Evolutionary conservation across 2,329 filamentous ascomycete genomes (phyloP).

Genomic region (Beauveria pseudobassiana): DNA sequence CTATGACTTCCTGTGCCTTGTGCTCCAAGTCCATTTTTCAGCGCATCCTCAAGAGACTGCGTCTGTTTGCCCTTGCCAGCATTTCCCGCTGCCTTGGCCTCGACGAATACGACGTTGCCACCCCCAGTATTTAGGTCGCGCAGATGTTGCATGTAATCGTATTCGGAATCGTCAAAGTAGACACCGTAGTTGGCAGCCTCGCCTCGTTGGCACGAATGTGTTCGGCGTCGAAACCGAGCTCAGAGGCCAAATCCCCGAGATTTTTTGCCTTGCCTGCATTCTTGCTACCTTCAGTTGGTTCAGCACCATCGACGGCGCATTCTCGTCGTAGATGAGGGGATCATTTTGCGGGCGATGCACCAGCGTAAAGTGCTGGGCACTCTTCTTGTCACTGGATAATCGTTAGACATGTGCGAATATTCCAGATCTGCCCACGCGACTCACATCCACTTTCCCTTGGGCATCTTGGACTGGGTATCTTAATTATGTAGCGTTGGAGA

Average conservation of each 20-base stretch:
- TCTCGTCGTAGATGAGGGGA: constrained; percentile 87
- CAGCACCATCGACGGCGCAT: constrained; percentile 84
- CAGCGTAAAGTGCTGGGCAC: constrained; percentile 84
- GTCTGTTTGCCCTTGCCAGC: constrained; percentile 64
- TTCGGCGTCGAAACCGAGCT: constrained; percentile 61
- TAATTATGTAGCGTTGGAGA: constrained; percentile 14
- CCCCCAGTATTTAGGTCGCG: constrained; percentile 72
- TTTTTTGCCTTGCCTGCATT: constrained; percentile 48
- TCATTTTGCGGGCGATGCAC: constrained; percentile 97
- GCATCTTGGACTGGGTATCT: constrained; percentile 49
- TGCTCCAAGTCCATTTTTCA: constrained; percentile 56
- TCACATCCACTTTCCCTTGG: constrained; percentile 64
- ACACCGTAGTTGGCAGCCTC: constrained; percentile 92
- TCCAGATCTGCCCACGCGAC: constrained; percentile 15
- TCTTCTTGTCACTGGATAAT: constrained; percentile 68
- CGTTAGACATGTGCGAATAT: constrained; percentile 14
- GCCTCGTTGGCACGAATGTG: constrained; percentile 77
- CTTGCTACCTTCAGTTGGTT: constrained; percentile 48
- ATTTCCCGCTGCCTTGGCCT: constrained; percentile 53
- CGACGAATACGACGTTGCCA: constrained; percentile 76
- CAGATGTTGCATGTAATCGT: constrained; percentile 99
- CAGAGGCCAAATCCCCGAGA: constrained; percentile 66
- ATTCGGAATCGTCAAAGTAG: constrained; percentile 89
- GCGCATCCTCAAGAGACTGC: constrained; percentile 72
- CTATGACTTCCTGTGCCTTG: constrained; percentile 51